Conservation (phyloP, 257 asterid species). For the Euphrasia confusa region DNA sequence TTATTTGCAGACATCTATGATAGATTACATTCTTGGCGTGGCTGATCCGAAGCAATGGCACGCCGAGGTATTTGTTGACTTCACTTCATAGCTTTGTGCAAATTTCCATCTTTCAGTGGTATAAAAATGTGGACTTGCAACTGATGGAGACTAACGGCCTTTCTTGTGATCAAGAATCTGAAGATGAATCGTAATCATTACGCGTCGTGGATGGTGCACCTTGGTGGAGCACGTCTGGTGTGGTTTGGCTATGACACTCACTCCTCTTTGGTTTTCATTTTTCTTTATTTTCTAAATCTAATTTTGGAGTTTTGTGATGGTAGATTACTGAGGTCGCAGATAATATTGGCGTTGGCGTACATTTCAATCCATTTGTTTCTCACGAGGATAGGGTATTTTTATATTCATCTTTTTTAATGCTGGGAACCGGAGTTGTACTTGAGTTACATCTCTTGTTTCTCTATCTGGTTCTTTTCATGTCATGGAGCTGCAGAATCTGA, state of each 20-base stretch:
- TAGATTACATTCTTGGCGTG: slow-evolving; percentile 84
- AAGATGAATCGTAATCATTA: slow-evolving; percentile 65
- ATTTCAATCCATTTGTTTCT: slow-evolving; percentile 79
- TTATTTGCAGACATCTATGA: slow-evolving; percentile 59
- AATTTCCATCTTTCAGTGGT: slow-evolving; percentile 14
- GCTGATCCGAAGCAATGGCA: slow-evolving; percentile 88
- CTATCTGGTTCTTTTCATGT: neutral
- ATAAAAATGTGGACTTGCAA: slow-evolving; percentile 13
- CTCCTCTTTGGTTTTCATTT: slow-evolving; percentile 5
- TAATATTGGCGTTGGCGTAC: slow-evolving; percentile 69
- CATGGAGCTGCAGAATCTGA: slow-evolving; percentile 8
- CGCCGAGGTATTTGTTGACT: slow-evolving; percentile 47
- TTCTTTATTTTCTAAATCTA: slow-evolving; percentile 2
- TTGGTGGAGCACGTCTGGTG: slow-evolving; percentile 85
- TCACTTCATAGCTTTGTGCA: slow-evolving; percentile 8
- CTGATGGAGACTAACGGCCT: slow-evolving; percentile 19
- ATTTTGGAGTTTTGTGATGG: slow-evolving; percentile 14
- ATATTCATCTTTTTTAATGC: slow-evolving; percentile 14
- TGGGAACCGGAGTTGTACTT: slow-evolving; percentile 2
- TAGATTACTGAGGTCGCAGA: slow-evolving; percentile 69
- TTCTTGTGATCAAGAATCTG: slow-evolving; percentile 49
- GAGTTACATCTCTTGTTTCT: slow-evolving; percentile 17
- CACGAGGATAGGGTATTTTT: slow-evolving; percentile 48
- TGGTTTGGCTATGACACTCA: slow-evolving; percentile 24
- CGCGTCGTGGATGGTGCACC: slow-evolving; percentile 72